Percentiles rank a stretch among this genome's conserved stretches.
These are phyloP conservation scores for Termitomyces sp. DNA, from an alignment of 768 basidiomycete species.

Conservation along the genomic window DNA sequence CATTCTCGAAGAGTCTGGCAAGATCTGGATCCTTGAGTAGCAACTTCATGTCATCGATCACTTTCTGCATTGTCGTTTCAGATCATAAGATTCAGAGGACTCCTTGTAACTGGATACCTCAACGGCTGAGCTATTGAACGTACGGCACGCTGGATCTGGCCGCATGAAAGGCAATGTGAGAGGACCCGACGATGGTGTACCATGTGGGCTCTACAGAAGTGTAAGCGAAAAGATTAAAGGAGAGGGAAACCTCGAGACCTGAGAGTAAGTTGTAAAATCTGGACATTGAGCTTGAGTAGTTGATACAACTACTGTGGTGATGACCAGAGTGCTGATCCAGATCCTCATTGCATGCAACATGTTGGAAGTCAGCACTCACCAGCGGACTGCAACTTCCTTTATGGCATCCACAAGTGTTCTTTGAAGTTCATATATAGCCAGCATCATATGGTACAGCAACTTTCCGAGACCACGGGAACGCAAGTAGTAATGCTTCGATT, in stretches of 20 bases:
- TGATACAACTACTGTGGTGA: slow-evolving; percentile 20
- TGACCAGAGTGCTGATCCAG: slow-evolving; percentile 14
- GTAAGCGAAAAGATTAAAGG: neutral
- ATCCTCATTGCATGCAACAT: slow-evolving; percentile 14
- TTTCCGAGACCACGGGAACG: slow-evolving; percentile 10
- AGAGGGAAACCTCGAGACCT: slow-evolving; percentile 24
- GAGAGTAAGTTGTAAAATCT: slow-evolving; percentile 56
- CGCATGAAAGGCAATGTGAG: slow-evolving; percentile 69
- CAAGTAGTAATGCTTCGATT: neutral
- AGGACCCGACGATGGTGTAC: slow-evolving; percentile 51
- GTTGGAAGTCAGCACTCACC: neutral
- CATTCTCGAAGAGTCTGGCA: slow-evolving; percentile 75
- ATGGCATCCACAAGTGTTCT: slow-evolving; percentile 8
- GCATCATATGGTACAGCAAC: slow-evolving; percentile 13
- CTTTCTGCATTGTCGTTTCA: slow-evolving; percentile 38
- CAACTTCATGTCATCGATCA: slow-evolving; percentile 67
- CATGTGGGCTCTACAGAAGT: slow-evolving; percentile 46
- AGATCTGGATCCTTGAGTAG: slow-evolving; percentile 73
- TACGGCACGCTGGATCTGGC: slow-evolving; percentile 61
- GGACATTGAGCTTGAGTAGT: slow-evolving; percentile 42
- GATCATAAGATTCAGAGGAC: neutral
- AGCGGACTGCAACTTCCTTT: slow-evolving; percentile 6
- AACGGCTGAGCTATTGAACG: slow-evolving; percentile 70
- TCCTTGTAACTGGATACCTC: slow-evolving; percentile 41
- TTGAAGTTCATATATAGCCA: slow-evolving; percentile 10